Percentiles rank a stretch among this genome's conserved stretches.
Conservation (phyloP, 2,329 filamentous ascomycete genomes). For the Fusarium marasasianum region DNA sequence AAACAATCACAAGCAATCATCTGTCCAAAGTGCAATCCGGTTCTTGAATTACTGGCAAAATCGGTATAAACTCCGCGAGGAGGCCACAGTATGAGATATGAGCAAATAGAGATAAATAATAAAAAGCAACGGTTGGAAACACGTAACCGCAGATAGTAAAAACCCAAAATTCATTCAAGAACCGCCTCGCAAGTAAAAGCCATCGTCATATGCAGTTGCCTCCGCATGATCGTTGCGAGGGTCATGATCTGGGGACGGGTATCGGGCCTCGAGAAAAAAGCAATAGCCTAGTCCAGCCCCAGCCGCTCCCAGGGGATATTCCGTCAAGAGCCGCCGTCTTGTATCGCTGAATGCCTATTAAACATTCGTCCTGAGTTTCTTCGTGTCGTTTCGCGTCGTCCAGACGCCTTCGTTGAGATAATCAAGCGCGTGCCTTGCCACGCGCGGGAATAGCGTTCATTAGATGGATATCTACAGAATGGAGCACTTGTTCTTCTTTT, state of each 20-base stretch:
- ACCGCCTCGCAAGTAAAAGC: slow-evolving; percentile 42
- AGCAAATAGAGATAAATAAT: slow-evolving; percentile 34
- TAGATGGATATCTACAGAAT: slow-evolving; percentile 65
- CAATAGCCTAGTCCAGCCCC: slow-evolving; percentile 20
- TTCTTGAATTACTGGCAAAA: slow-evolving; percentile 44
- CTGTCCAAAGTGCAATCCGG: slow-evolving; percentile 27
- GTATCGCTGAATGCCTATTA: slow-evolving; percentile 39
- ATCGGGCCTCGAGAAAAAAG: slow-evolving; percentile 10
- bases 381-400: slow-evolving; percentile 39
- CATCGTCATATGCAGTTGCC: slow-evolving; percentile 42
- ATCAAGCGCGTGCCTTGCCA: slow-evolving; percentile 20
- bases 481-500: slow-evolving; percentile 74
- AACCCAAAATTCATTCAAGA: slow-evolving; percentile 45
- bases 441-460: slow-evolving; percentile 12
- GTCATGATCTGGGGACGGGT: slow-evolving; percentile 19
- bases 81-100: slow-evolving; percentile 36
- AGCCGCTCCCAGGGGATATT: slow-evolving; percentile 35
- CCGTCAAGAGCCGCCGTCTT: slow-evolving; percentile 40
- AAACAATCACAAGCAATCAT: slow-evolving; percentile 6
- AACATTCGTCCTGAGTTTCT: slow-evolving; percentile 36
- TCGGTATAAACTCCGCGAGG: slow-evolving; percentile 43
- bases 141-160: slow-evolving; percentile 32
- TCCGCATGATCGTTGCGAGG: slow-evolving; percentile 20
- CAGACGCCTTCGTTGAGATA: slow-evolving; percentile 37
- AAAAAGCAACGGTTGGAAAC: slow-evolving; percentile 30